Evolutionary conservation across 1,284 basidiomycete species (phyloP).

Genomic region (Moesziomyces globuligerus): DNA sequence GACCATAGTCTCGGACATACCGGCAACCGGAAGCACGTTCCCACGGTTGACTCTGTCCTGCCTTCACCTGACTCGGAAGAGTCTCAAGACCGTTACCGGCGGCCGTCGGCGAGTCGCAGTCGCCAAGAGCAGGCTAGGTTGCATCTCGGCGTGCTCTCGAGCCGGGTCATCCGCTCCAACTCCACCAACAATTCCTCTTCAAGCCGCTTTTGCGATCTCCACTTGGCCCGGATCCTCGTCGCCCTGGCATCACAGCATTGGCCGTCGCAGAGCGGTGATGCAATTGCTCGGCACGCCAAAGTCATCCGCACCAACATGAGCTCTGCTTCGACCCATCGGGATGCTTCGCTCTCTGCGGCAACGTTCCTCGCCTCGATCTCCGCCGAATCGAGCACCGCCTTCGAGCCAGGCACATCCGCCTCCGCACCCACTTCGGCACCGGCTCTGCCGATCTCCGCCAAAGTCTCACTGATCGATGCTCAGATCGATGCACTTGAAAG

Average conservation of each 20-base stretch:
- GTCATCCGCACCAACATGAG: slow-evolving; percentile 16
- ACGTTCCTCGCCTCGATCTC: slow-evolving; percentile 44
- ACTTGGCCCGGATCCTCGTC: background rate
- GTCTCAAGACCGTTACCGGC: too few relatives aligned
- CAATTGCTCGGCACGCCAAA: background rate
- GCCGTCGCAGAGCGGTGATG: background rate
- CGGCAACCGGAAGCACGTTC: too few relatives aligned
- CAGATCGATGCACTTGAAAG: slow-evolving; percentile 39
- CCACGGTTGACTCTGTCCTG: too few relatives aligned
- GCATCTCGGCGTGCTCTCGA: too few relatives aligned
- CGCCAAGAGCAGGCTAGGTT: too few relatives aligned
- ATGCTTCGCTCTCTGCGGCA: slow-evolving; percentile 32
- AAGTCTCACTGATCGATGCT: slow-evolving; percentile 46
- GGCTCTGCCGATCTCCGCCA: slow-evolving; percentile 44
- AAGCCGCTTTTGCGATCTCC: too few relatives aligned
- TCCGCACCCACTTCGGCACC: slow-evolving; percentile 18
- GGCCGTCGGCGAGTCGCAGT: too few relatives aligned
- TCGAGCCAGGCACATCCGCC: slow-evolving; percentile 10
- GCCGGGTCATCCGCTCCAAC: too few relatives aligned
- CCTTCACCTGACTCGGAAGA: too few relatives aligned
- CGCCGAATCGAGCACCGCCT: slow-evolving; percentile 33
- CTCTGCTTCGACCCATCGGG: slow-evolving; percentile 6
- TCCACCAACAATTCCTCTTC: too few relatives aligned
- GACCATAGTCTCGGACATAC: too few relatives aligned
- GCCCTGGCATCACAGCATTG: too few relatives aligned